Conservation (phyloP, 176 grass and related monocot genomes). For the Stipa capillata region DNA sequence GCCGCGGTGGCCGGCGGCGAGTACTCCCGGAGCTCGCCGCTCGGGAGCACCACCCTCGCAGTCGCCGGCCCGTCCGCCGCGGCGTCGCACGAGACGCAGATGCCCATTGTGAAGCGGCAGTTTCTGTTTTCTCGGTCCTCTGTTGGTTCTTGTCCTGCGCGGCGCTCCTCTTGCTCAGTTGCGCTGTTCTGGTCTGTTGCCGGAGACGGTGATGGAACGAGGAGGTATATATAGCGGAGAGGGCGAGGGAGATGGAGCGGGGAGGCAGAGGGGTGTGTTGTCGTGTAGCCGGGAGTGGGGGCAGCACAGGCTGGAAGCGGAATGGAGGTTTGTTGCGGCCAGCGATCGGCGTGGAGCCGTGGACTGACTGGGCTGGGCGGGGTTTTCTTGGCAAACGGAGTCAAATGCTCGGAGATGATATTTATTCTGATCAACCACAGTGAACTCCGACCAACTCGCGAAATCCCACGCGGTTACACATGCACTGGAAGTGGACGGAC, state of each 20-base stretch:
- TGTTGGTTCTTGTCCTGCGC: background rate
- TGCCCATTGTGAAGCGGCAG: too few species aligned
- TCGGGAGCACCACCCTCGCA: conserved; percentile 48
- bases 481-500: too few species aligned
- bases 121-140: background rate
- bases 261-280: conserved; percentile 11
- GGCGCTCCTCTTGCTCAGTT: background rate
- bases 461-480: background rate
- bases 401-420: background rate
- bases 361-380: background rate
- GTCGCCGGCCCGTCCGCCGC: conserved; percentile 23
- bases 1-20: conserved; percentile 27
- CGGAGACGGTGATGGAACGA: conserved; percentile 8
- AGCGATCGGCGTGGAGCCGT: background rate
- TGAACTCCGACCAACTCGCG: background rate
- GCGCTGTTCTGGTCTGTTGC: background rate
- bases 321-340: conserved; percentile 4
- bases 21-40: conserved; percentile 66
- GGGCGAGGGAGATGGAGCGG: background rate
- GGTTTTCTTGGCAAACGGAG: background rate
- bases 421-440: background rate
- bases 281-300: conserved; percentile 30
- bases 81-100: conserved; percentile 26
- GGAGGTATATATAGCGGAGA: conserved; percentile 15
- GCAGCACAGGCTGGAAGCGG: conserved; percentile 50